Percentiles rank a stretch among this genome's conserved stretches.
Evolutionary conservation across 2,329 filamentous ascomycete species (phyloP).

Genomic region (Cercospora beticola): DNA sequence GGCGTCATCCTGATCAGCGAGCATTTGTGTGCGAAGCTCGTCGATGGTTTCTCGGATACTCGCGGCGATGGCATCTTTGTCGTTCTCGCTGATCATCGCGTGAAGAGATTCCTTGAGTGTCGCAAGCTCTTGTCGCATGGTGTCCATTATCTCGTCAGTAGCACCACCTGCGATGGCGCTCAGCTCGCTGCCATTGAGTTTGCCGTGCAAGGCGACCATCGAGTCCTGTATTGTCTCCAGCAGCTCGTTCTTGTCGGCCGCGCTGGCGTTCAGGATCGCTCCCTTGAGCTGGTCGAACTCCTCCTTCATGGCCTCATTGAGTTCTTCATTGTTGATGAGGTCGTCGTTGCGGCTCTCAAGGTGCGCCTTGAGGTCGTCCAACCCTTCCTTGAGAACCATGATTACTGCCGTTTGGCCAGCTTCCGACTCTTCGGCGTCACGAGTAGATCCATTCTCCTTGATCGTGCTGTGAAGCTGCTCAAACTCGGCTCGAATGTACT

Average conservation of each 20-base stretch:
- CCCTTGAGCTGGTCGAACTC: conserved; percentile 82
- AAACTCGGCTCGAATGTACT: conserved; percentile 58
- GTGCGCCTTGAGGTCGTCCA: conserved; percentile 35
- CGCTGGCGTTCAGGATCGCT: conserved; percentile 64
- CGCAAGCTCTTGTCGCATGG: conserved; percentile 61
- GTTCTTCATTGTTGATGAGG: conserved; percentile 42
- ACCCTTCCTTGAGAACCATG: conserved; percentile 35
- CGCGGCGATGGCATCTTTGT: conserved; percentile 64
- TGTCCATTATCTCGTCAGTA: conserved; percentile 48
- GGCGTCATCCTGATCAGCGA: conserved; percentile 42
- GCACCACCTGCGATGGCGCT: conserved; percentile 34
- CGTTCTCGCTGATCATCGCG: conserved; percentile 50
- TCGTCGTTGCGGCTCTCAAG: conserved; percentile 26
- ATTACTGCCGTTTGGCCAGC: conserved; percentile 33
- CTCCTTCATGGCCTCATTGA: conserved; percentile 70
- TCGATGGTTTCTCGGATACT: conserved; percentile 56
- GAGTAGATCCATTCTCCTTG: conserved; percentile 39
- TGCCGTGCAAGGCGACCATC: conserved; percentile 50
- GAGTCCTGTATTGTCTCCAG: conserved; percentile 58
- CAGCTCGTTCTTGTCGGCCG: conserved; percentile 60
- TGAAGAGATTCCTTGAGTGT: conserved; percentile 59
- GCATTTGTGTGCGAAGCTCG: conserved; percentile 42
- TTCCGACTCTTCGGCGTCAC: conserved; percentile 28
- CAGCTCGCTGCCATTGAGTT: conserved; percentile 42
- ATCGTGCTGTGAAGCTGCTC: conserved; percentile 61